Percentiles rank a stretch among this genome's conserved stretches.
These are phyloP conservation scores for Nakazawaea ambrosiae DNA, from an alignment of 805 yeast species.

Conservation along the genomic window DNA sequence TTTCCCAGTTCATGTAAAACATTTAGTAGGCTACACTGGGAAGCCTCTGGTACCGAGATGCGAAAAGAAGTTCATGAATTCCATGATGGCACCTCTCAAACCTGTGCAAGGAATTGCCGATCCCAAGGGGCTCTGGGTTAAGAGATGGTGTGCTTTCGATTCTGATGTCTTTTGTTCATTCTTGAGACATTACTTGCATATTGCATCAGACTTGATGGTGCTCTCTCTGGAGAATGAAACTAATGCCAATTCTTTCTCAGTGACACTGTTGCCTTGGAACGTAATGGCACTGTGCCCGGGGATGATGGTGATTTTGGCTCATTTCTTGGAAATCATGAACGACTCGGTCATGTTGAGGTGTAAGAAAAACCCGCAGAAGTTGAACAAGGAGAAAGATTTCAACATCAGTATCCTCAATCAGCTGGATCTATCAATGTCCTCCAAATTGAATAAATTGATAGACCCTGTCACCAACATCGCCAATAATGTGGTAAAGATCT, in stretches of 20 bases:
- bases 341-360: constrained; percentile 9
- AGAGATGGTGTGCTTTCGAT: constrained; percentile 51
- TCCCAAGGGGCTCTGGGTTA: constrained; percentile 57
- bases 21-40: constrained; percentile 16
- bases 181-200: constrained; percentile 46
- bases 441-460: neutral
- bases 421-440: neutral
- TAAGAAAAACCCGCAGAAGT: neutral
- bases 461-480: constrained; percentile 11
- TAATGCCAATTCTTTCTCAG: neutral
- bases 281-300: constrained; percentile 34
- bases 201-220: constrained; percentile 18
- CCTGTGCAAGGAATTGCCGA: constrained; percentile 41
- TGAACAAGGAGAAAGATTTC: constrained; percentile 4
- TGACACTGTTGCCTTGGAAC: constrained; percentile 4
- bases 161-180: constrained; percentile 56
- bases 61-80: constrained; percentile 25
- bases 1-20: constrained; percentile 20
- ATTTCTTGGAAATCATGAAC: constrained; percentile 35
- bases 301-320: constrained; percentile 34
- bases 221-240: neutral
- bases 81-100: constrained; percentile 30
- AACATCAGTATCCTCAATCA: constrained; percentile 3
- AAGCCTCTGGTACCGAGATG: constrained; percentile 15
- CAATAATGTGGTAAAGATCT: constrained; percentile 22